These are phyloP conservation scores for Cladophialophora psammophila DNA, from an alignment of 2,329 filamentous ascomycete species.

Conservation along the genomic window DNA sequence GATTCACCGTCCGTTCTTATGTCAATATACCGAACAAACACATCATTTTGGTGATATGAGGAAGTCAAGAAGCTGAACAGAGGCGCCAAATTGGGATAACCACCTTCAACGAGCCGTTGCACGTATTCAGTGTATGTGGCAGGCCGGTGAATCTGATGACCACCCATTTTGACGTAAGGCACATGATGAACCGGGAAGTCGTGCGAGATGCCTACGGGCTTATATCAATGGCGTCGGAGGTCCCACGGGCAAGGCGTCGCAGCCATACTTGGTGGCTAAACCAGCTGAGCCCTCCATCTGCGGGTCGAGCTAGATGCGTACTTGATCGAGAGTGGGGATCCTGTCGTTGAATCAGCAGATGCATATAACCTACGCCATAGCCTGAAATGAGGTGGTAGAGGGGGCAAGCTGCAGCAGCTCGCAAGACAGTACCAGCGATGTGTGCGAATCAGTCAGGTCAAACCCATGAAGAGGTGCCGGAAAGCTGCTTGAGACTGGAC, in stretches of 20 bases:
- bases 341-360: not conserved
- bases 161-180: not conserved
- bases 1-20: no score
- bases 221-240: not conserved
- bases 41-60: no score
- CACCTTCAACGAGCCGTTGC: not conserved
- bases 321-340: not conserved
- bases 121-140: not conserved
- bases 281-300: not conserved
- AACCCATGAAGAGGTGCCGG: no score
- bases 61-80: not conserved
- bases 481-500: not conserved
- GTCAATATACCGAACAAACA: no score
- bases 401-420: not conserved
- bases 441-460: not conserved
- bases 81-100: not conserved
- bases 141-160: not conserved
- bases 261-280: not conserved
- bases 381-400: not conserved
- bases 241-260: not conserved
- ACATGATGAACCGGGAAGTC: not conserved
- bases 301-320: not conserved
- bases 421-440: not conserved
- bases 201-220: not conserved
- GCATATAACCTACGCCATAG: not conserved